Evolutionary conservation across 345 rosid species (phyloP).

Genomic region (Sisymbrium irio): DNA sequence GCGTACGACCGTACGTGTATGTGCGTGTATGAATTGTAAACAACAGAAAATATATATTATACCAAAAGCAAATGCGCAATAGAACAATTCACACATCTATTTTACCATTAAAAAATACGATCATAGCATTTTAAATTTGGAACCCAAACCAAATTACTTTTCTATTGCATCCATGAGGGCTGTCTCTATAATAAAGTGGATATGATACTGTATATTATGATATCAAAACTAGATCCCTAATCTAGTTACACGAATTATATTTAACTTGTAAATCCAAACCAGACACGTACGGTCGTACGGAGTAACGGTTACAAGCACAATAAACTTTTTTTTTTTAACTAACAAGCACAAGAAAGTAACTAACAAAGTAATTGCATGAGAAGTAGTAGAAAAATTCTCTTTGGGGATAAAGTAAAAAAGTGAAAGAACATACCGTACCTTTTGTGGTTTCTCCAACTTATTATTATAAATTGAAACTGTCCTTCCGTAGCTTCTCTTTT

Average conservation of each 20-base stretch:
- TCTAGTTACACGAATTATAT: background rate
- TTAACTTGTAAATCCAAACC: constrained; percentile 1
- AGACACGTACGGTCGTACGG: constrained; percentile 26
- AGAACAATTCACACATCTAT: background rate
- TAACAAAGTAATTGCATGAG: constrained; percentile 12
- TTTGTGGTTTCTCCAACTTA: constrained; percentile 40
- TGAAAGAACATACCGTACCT: constrained; percentile 48
- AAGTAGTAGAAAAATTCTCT: background rate
- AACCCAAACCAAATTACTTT: background rate
- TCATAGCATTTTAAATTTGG: background rate
- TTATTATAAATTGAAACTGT: constrained; percentile 3
- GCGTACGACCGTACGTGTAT: too few relatives aligned
- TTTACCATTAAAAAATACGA: background rate
- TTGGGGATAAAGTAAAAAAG: constrained; percentile 18
- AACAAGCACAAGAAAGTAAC: too few relatives aligned
- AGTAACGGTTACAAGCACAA: constrained; percentile 22
- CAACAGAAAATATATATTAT: background rate
- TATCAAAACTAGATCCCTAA: background rate
- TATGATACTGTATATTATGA: background rate
- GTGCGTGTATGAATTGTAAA: too few relatives aligned
- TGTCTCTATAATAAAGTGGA: background rate
- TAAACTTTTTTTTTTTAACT: too few relatives aligned
- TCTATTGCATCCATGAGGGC: background rate
- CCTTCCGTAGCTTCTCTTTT: constrained; percentile 13
- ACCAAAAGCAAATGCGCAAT: background rate